Percentiles rank a stretch among this genome's conserved stretches.
phyloP scores from a whole-genome alignment of 2,329 filamentous ascomycete genomes.

The Colletotrichum magnum region DNA sequence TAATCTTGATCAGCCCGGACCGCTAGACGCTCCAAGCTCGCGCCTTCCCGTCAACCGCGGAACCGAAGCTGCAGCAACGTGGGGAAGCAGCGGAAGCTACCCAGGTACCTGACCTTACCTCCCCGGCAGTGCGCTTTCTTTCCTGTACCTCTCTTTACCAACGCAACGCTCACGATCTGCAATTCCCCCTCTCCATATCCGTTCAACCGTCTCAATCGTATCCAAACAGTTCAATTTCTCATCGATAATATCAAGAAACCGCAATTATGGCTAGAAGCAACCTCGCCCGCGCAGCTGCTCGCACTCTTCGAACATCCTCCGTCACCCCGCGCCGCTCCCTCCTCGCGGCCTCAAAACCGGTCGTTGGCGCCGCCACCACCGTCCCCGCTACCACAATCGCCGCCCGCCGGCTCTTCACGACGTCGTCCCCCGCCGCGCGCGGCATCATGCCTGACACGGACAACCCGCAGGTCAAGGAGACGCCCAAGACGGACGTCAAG shows the following conservation, averaged over 20 bases:
- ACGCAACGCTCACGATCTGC: constrained; percentile 2
- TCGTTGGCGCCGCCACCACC: constrained; percentile 43
- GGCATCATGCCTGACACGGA: constrained; percentile 73
- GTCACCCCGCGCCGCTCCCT: constrained; percentile 27
- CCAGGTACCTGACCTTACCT: background rate
- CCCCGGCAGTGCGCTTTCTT: background rate
- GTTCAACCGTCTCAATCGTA: background rate
- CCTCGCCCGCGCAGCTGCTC: constrained; percentile 55
- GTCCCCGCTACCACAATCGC: background rate
- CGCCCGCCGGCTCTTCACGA: constrained; percentile 49
- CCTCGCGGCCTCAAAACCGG: constrained; percentile 29
- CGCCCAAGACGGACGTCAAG: constrained; percentile 57
- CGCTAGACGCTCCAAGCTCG: background rate
- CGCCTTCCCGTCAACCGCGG: background rate
- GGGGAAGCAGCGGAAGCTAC: constrained; percentile 39
- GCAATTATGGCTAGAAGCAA: constrained; percentile 51
- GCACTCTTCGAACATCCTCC: constrained; percentile 48
- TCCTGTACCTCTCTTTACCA: background rate
- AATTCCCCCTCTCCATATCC: background rate
- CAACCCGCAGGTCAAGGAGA: constrained; percentile 63
- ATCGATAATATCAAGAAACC: background rate
- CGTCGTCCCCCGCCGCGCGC: constrained; percentile 50
- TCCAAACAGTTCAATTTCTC: background rate
- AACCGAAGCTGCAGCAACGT: constrained; percentile 35
- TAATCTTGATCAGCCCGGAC: constrained; percentile 6